Evolutionary conservation across 208 protist species (phyloP).

Genomic region (Herpetomonas samuelpessoai): DNA sequence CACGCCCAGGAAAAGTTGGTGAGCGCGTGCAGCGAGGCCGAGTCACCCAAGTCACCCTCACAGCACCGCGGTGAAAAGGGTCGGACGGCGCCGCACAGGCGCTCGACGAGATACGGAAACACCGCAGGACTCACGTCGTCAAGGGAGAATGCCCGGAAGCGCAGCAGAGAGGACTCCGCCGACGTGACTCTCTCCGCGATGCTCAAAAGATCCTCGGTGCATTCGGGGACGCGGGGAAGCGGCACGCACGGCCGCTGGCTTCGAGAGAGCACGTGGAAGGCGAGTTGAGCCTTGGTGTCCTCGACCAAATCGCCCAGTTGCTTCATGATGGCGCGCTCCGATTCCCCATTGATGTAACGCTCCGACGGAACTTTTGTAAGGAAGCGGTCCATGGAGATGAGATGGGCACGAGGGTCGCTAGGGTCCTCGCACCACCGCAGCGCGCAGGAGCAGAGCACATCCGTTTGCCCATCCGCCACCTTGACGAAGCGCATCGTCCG

Average conservation of each 20-base stretch:
- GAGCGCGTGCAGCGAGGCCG: slow-evolving; percentile 9
- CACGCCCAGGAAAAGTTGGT: slow-evolving; percentile 67
- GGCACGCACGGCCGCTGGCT: slow-evolving; percentile 13
- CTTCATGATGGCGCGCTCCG: slow-evolving; percentile 47
- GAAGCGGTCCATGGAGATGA: slow-evolving; percentile 60
- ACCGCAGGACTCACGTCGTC: slow-evolving; percentile 50
- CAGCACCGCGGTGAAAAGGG: slow-evolving; percentile 42
- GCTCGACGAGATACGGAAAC: slow-evolving; percentile 66
- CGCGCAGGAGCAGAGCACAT: slow-evolving; percentile 83
- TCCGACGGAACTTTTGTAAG: slow-evolving; percentile 65
- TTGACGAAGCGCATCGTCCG: slow-evolving; percentile 72
- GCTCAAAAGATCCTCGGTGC: slow-evolving; percentile 21
- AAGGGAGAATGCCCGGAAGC: slow-evolving; percentile 48
- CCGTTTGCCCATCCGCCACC: slow-evolving; percentile 71
- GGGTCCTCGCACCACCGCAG: slow-evolving; percentile 29
- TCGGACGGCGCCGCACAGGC: slow-evolving; percentile 55
- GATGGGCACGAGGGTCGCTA: background rate
- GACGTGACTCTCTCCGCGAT: slow-evolving; percentile 22
- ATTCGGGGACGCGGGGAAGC: slow-evolving; percentile 8
- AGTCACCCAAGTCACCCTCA: background rate
- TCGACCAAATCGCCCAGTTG: slow-evolving; percentile 49
- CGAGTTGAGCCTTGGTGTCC: slow-evolving; percentile 53
- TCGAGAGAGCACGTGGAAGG: slow-evolving; percentile 33
- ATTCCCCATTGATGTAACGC: slow-evolving; percentile 67
- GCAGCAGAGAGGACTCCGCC: slow-evolving; percentile 59